Evolutionary conservation across 176 grass and related monocot genomes (phyloP), one percentile per base, ranked within the genome.

Genomic region (Lolium multiflorum): DNA sequence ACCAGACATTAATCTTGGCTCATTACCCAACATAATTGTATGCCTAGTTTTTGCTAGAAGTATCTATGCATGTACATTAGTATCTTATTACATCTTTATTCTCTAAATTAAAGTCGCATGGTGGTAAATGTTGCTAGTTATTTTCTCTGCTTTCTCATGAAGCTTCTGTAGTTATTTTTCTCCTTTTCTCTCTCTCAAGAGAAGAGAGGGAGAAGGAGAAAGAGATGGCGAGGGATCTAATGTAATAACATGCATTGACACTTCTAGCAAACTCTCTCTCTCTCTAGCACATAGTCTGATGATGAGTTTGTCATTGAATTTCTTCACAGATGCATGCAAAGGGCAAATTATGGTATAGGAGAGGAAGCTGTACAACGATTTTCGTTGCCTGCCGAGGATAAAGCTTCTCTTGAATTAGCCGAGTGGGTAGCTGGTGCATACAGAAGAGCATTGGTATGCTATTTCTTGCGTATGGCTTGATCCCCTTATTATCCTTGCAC

Each of bases 331-430:
- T 98, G 96, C 84, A 94, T 98, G 90, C 91, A 94, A 94, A 92
- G 88, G 88, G 90, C 88, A 76, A 95, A 98, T 72, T 98, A 98
- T 91, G 91, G 90, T 86, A 94, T 98, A 86, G 96, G 91, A 70
- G 91, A 94, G 83, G 96, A 98, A 88, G 94, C 94, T 84, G 93
- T 94, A 31, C 85, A 74, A n/a, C 89, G 96, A 65, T 98, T 98
- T 91, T 95, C 93, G 66, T 89, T 98, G 85, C 83, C 91, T 61
- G 85, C 91, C 55, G 96, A 98, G 88, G 96, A 98, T 91, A 95
- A 94, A 91, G 93, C 91, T 82, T 90, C 90, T 81, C 93, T 98
- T 86, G 89, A 98, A 80, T 84, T 98, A 70, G 86, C 78, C 0
- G 94, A 93, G 89, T 98, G 96, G 96, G 89, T 92, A 76, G 87